Conservation (phyloP, 2,329 filamentous ascomycete genomes). For the Diplodia sapinea region DNA sequence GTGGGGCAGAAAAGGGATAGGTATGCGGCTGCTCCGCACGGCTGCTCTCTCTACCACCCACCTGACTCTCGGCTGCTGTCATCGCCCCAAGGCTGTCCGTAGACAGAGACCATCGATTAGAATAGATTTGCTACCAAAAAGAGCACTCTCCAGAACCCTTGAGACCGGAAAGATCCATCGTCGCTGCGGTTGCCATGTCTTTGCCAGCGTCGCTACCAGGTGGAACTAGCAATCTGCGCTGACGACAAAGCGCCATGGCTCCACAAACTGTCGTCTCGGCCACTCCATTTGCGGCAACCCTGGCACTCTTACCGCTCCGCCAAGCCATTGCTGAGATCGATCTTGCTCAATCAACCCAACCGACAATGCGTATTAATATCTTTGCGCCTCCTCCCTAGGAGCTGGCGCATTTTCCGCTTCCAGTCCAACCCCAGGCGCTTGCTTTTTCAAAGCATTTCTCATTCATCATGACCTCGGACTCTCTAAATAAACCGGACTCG, state of each 20-base stretch:
- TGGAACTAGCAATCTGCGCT: neutral
- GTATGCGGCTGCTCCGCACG: neutral
- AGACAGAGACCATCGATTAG: neutral
- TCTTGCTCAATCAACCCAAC: neutral
- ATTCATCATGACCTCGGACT: neutral
- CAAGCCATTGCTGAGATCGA: constrained; percentile 1
- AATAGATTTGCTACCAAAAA: neutral
- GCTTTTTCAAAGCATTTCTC: neutral
- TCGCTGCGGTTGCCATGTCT: neutral
- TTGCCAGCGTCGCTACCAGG: neutral
- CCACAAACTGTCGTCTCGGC: constrained; percentile 7
- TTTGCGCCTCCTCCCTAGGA: neutral
- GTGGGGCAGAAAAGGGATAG: neutral
- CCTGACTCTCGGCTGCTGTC: neutral
- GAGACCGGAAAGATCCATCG: neutral
- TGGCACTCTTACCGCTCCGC: neutral
- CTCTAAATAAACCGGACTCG: neutral
- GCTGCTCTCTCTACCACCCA: neutral
- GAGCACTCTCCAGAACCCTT: neutral
- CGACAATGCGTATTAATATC: constrained; percentile 6
- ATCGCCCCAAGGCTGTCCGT: neutral
- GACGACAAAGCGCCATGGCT: constrained; percentile 16
- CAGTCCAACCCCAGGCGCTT: neutral
- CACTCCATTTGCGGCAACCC: neutral
- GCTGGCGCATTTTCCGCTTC: neutral